Percentiles rank a stretch among this genome's conserved stretches.
Conservation (phyloP, 805 yeast species). For the Barnettozyma californica region DNA sequence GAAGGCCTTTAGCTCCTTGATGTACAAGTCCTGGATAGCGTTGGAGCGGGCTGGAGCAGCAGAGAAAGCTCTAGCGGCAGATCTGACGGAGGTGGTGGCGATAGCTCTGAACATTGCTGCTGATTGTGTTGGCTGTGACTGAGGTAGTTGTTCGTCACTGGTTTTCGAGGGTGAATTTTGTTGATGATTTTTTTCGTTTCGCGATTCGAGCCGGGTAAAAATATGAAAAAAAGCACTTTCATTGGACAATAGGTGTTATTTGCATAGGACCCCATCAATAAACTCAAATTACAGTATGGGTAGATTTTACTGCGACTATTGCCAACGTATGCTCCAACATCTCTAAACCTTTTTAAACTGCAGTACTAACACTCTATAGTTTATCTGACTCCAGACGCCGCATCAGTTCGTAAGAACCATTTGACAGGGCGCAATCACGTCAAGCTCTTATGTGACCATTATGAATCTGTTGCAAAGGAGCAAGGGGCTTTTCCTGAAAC, state of each 20-base stretch:
- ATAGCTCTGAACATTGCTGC: constrained; percentile 20
- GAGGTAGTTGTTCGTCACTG: background rate
- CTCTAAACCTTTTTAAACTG: background rate
- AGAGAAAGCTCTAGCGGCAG: constrained; percentile 32
- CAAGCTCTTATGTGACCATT: constrained; percentile 66
- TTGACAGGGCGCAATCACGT: constrained; percentile 73
- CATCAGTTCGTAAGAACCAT: constrained; percentile 80
- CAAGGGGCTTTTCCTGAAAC: constrained; percentile 25
- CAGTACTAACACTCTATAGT: constrained; percentile 28
- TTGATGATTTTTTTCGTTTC: constrained; percentile 1
- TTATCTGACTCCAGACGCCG: constrained; percentile 82
- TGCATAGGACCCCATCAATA: background rate
- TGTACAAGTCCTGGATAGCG: constrained; percentile 78
- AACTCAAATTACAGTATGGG: constrained; percentile 38
- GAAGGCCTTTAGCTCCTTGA: constrained; percentile 82
- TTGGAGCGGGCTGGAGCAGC: constrained; percentile 35
- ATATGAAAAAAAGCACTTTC: constrained; percentile 2
- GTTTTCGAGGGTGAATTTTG: background rate
- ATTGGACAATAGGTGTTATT: constrained; percentile 7
- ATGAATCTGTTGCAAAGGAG: constrained; percentile 40
- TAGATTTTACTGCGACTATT: constrained; percentile 78
- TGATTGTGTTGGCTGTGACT: background rate
- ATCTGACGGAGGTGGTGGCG: constrained; percentile 22
- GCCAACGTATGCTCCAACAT: constrained; percentile 39
- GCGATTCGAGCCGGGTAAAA: constrained; percentile 2